These are phyloP conservation scores for Exserohilum turcica DNA, from an alignment of 2,329 filamentous ascomycete genomes.

Conservation along the genomic window DNA sequence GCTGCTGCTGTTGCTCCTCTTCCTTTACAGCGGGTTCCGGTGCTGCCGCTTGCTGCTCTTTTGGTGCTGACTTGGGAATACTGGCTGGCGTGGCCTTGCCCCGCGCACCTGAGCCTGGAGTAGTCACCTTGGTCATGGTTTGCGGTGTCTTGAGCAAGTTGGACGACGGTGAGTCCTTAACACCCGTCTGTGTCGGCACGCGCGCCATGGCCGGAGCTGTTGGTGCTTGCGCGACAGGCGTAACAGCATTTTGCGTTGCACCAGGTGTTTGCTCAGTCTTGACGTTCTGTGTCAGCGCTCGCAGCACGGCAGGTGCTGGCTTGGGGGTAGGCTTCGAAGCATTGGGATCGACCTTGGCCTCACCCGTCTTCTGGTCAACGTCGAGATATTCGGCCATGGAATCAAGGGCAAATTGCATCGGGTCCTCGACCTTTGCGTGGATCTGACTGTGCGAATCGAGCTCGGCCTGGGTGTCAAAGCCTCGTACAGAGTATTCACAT, in stretches of 20 bases:
- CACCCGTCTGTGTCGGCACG: slow-evolving; percentile 45
- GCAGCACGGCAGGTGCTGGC: slow-evolving; percentile 26
- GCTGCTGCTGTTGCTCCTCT: slow-evolving; percentile 25
- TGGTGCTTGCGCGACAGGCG: slow-evolving; percentile 39
- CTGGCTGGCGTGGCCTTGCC: slow-evolving; percentile 42
- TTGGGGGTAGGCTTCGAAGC: slow-evolving; percentile 30
- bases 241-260: slow-evolving; percentile 41
- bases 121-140: slow-evolving; percentile 39
- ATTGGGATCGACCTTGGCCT: slow-evolving; percentile 34
- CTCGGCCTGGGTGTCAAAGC: slow-evolving; percentile 60
- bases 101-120: slow-evolving; percentile 40
- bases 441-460: slow-evolving; percentile 61
- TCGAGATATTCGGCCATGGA: slow-evolving; percentile 59
- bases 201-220: slow-evolving; percentile 47
- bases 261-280: slow-evolving; percentile 45
- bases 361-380: slow-evolving; percentile 52
- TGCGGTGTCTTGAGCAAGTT: slow-evolving; percentile 49
- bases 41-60: slow-evolving; percentile 28
- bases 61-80: slow-evolving; percentile 31
- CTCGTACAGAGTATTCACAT: slow-evolving; percentile 60
- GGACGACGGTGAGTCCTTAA: slow-evolving; percentile 45
- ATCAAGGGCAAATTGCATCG: slow-evolving; percentile 61
- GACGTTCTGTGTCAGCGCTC: slow-evolving; percentile 31
- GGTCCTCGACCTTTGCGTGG: slow-evolving; percentile 61
- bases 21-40: slow-evolving; percentile 28